Percentiles rank a stretch among this genome's conserved stretches.
Evolutionary conservation across 768 basidiomycete genomes (phyloP).

Genomic region (Cystobasidiopsis lactophilus): DNA sequence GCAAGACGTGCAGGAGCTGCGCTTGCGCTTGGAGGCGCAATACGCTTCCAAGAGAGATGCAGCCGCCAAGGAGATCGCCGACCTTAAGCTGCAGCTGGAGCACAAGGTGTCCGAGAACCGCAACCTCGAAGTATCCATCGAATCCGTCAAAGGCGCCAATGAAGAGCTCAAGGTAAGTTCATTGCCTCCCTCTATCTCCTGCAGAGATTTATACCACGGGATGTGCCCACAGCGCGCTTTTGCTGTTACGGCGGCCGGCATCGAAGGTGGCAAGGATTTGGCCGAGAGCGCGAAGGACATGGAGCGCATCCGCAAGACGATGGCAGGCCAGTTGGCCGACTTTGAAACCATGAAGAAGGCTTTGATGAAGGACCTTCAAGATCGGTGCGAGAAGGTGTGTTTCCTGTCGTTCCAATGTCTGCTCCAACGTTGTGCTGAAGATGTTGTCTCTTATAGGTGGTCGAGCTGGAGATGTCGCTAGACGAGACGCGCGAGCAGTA

Average conservation of each 20-base stretch:
- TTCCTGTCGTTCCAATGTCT: background rate
- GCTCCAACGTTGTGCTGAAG: too few species aligned
- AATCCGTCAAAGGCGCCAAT: slow-evolving; percentile 83
- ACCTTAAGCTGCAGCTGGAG: slow-evolving; percentile 78
- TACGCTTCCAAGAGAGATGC: slow-evolving; percentile 82
- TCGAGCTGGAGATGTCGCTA: slow-evolving; percentile 93
- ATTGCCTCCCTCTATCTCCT: background rate
- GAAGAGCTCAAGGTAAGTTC: slow-evolving; percentile 75
- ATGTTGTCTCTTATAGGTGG: slow-evolving; percentile 72
- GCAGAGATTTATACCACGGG: background rate
- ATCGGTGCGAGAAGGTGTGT: slow-evolving; percentile 89
- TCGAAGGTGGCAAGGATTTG: slow-evolving; percentile 87
- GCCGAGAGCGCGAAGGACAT: slow-evolving; percentile 94
- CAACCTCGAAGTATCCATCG: slow-evolving; percentile 59
- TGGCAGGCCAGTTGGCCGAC: slow-evolving; percentile 92
- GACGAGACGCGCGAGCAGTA: slow-evolving; percentile 99
- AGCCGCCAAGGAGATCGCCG: slow-evolving; percentile 55
- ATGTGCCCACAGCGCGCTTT: slow-evolving; percentile 53
- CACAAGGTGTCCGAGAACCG: slow-evolving; percentile 61
- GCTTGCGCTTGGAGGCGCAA: slow-evolving; percentile 63
- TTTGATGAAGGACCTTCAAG: slow-evolving; percentile 93
- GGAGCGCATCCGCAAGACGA: slow-evolving; percentile 84
- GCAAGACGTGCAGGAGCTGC: slow-evolving; percentile 13
- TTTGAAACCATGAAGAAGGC: slow-evolving; percentile 98
- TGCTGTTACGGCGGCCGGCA: slow-evolving; percentile 86